Percentiles rank a stretch among this genome's conserved stretches.
phyloP scores from a whole-genome alignment of 257 asterid genomes.

The Capsicum chinense region DNA sequence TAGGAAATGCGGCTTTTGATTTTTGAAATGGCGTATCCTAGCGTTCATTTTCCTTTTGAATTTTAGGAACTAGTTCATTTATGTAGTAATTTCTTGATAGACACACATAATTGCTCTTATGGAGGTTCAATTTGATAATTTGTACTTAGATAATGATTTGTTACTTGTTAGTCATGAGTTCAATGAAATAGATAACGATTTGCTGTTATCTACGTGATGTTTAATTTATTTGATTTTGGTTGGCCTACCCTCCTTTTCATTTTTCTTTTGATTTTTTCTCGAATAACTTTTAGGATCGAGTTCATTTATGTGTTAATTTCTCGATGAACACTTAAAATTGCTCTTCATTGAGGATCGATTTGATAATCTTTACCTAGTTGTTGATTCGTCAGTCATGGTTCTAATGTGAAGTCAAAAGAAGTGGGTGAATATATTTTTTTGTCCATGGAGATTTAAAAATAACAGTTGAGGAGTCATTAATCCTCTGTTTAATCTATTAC shows the following conservation, averaged over 20 bases:
- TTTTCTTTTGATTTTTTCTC: neutral
- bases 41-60: no score
- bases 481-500: neutral
- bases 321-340: neutral
- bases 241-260: no score
- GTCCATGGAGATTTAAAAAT: neutral
- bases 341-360: neutral
- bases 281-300: neutral
- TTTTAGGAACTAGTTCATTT: neutral
- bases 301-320: neutral
- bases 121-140: neutral
- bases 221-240: no score
- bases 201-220: no score
- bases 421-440: neutral
- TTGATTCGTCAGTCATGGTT: neutral
- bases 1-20: no score
- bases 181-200: no score
- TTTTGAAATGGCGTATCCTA: no score
- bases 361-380: neutral
- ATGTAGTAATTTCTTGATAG: neutral
- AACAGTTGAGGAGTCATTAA: neutral
- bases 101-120: neutral
- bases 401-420: neutral
- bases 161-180: neutral
- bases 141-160: neutral